phyloP scores from a whole-genome alignment of 2,329 filamentous ascomycete species.

The Scedosporium dehoogii region DNA sequence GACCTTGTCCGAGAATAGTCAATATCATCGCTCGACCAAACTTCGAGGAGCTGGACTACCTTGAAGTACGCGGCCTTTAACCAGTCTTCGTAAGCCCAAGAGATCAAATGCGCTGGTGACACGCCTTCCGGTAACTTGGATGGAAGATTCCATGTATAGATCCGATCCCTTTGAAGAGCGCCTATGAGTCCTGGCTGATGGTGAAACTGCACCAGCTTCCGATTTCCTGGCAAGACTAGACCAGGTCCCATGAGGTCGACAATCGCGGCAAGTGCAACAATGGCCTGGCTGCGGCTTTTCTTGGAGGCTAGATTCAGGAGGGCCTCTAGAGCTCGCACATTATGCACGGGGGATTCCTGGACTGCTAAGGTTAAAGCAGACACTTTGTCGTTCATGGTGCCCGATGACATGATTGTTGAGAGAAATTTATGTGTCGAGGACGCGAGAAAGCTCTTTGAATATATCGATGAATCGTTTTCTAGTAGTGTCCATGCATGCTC shows the following conservation, averaged over 20 bases:
- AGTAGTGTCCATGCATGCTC: conserved; percentile 65
- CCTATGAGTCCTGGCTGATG: conserved; percentile 68
- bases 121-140: conserved; percentile 65
- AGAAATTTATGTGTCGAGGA: conserved; percentile 93
- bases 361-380: conserved; percentile 89
- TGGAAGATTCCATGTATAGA: conserved; percentile 53
- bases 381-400: conserved; percentile 93
- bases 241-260: conserved; percentile 93
- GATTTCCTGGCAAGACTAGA: conserved; percentile 69
- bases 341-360: conserved; percentile 94
- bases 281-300: conserved; percentile 83
- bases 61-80: conserved; percentile 91
- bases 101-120: conserved; percentile 66
- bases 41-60: conserved; percentile 80
- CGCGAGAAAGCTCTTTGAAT: conserved; percentile 62
- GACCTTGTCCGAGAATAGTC: conserved; percentile 84
- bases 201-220: conserved; percentile 70
- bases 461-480: conserved; percentile 66
- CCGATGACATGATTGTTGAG: conserved; percentile 91
- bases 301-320: conserved; percentile 79
- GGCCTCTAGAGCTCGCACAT: conserved; percentile 77
- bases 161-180: conserved; percentile 53
- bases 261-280: conserved; percentile 83
- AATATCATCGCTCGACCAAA: conserved; percentile 91
- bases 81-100: conserved; percentile 93